Conservation (phyloP, 441 rosid genomes). For the Euphorbia celastroides region DNA sequence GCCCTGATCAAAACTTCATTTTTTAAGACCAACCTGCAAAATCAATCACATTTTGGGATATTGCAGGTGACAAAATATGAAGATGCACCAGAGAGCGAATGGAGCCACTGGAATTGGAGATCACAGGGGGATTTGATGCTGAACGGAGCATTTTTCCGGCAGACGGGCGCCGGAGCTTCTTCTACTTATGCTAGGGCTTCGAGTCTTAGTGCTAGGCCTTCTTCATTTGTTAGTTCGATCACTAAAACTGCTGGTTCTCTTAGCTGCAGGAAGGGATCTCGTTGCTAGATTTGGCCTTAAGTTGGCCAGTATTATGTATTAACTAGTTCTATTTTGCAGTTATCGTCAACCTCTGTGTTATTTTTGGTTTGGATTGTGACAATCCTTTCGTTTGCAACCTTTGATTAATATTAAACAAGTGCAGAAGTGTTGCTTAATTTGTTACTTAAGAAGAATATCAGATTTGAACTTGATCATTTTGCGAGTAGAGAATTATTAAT, state of each 20-base stretch:
- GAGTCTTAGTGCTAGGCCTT: conserved; percentile 57
- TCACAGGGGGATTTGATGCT: conserved; percentile 54
- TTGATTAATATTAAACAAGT: conserved; percentile 12
- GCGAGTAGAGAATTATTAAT: no score
- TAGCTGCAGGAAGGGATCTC: conserved; percentile 37
- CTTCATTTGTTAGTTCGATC: conserved; percentile 41
- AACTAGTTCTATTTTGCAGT: background rate
- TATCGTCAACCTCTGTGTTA: conserved; percentile 6
- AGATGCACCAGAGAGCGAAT: conserved; percentile 36
- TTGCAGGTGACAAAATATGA: conserved; percentile 56
- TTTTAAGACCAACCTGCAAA: background rate
- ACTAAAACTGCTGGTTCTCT: conserved; percentile 55
- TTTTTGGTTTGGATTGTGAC: conserved; percentile 6
- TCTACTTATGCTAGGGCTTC: conserved; percentile 56
- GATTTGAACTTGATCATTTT: no score
- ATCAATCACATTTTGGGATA: background rate
- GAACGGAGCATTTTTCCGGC: conserved; percentile 59
- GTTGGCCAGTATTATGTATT: background rate
- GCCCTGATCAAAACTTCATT: no score
- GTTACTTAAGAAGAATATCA: background rate
- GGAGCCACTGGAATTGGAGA: conserved; percentile 70
- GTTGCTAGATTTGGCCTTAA: conserved; percentile 24
- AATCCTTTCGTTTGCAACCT: conserved; percentile 1
- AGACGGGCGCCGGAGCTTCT: conserved; percentile 50
- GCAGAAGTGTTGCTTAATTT: conserved; percentile 22